Base-by-base conservation (phyloP, 768 basidiomycete species). In the Boletus coccyginus region DNA sequence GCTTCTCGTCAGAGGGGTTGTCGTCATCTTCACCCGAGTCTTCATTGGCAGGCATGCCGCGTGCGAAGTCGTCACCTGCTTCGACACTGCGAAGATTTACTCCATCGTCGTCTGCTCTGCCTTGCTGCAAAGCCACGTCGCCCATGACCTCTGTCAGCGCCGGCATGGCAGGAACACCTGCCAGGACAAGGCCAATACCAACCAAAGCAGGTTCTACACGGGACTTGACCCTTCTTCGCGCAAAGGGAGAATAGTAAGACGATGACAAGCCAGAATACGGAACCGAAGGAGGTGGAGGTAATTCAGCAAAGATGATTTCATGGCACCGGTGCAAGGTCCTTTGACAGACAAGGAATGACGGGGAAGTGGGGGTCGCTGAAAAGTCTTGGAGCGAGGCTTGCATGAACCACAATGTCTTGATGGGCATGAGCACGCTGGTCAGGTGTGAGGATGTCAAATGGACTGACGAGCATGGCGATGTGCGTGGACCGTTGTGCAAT, bases 331-430 rank as follows among this genome's bases (percentile, higher is more conserved):
- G 91, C 56, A 98, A 76, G 39, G 94, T 84, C 57, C 96, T 85
- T 72, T 95, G 93, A 71, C 97, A 98, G 55, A 96, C 88, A 46
- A 84, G 76, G 73, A 98, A 98, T 1, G 94, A 92, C 42, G 75
- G 81, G 3, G 92, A 87, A 46, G 84, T 81, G 14, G 78, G 44
- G 73, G 64, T 42, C 11, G 62, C 56, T 46, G 57, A 81, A 9
- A 98, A 78, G 71, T 99, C 97, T 55, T 83, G 84, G 19, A 99
- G 78, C 29, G 90, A 86, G 16, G 96, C 92, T 82, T 98, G 97
- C 89, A 98, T 95, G 74, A 95, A 97, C 94, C 96, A 98, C 44
- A 99, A 75, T 0, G 97, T 98, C 94, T 95, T 68, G 9, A 27
- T 24, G 47, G 29, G 24, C 29, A 46, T 62, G 35, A 65, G 62